Evolutionary conservation across 1,284 basidiomycete genomes (phyloP).

Genomic region (Omphalotus olearius): DNA sequence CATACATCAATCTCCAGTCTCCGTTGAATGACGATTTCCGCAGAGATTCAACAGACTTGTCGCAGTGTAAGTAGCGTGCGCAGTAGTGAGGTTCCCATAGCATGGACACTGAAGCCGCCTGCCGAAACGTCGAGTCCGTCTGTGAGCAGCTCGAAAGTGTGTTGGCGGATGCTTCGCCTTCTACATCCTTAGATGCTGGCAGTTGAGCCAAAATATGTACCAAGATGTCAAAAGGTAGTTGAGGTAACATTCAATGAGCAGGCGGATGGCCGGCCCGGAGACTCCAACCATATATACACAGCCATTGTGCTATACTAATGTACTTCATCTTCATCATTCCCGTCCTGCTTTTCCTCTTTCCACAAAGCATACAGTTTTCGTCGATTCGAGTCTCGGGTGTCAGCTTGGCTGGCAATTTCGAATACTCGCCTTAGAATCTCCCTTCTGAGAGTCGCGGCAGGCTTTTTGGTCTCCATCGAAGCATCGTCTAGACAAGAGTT

Average conservation of each 20-base stretch:
- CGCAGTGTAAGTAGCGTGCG: slow-evolving; percentile 39
- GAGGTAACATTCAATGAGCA: slow-evolving; percentile 3
- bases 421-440: slow-evolving; percentile 67
- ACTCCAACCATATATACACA: background rate
- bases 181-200: slow-evolving; percentile 2
- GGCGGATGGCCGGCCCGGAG: background rate
- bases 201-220: slow-evolving; percentile 13
- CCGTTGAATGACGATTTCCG: slow-evolving; percentile 26
- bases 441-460: slow-evolving; percentile 43
- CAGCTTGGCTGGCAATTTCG: slow-evolving; percentile 68
- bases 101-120: slow-evolving; percentile 13
- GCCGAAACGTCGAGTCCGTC: slow-evolving; percentile 13
- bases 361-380: slow-evolving; percentile 82
- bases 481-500: slow-evolving; percentile 44
- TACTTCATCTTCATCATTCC: slow-evolving; percentile 25
- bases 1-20: slow-evolving; percentile 46
- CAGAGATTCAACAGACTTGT: slow-evolving; percentile 30
- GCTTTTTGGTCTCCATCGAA: slow-evolving; percentile 29
- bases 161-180: slow-evolving; percentile 5
- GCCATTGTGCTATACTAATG: background rate
- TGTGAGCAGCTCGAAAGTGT: slow-evolving; percentile 9
- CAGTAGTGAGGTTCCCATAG: slow-evolving; percentile 52
- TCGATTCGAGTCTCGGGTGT: slow-evolving; percentile 75
- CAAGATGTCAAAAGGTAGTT: slow-evolving; percentile 14
- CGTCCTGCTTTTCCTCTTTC: slow-evolving; percentile 54